Evolutionary conservation across 2,329 filamentous ascomycete genomes (phyloP), one percentile per base, ranked within the genome.

Genomic region (Cladosporium sp.): DNA sequence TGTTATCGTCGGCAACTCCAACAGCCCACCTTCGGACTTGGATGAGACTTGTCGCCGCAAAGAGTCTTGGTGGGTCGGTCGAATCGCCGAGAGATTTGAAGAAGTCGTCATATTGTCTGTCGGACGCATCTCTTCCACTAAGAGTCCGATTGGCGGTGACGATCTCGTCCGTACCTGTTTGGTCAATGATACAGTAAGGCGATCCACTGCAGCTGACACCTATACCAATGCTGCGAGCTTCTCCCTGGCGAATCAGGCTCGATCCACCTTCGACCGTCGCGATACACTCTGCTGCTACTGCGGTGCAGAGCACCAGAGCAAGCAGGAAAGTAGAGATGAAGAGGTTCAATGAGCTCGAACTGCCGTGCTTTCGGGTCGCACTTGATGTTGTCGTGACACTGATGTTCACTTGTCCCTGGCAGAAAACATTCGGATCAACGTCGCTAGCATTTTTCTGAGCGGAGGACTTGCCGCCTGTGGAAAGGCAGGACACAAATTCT

Each of bases 371-470:
- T 9, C 1, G 11, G 13, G 38, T 11, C 7, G 19, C 19, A n/a
- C 17, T 40, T n/a, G 38, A 40, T 13, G 9, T 18, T 40, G 17
- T 5, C 11, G 17, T 13, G 22, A 42, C 15, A 18, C 12, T 29
- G 22, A n/a, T 17, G 13, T 42, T 27, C 2, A 42, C 20, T 9
- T 42, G 12, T 17, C 22, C 40, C n/a, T 42, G 40, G 12, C 40
- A 42, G 40, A 42, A 42, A 7, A 42, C 40, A 17, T 42, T 42
- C 8, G 22, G 4, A n/a, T 42, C 40, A 30, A 42, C 40, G 20
- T n/a, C n/a, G 9, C 22, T 27, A 4, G 9, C 22, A 27, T 27
- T 27, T 4, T 4, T 9, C 4, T 9, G 22, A 7, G 27, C 22
- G 6, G 20, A 6, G 13, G 12, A 13, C 4, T 42, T 42, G 22